Percentiles rank a stretch among this genome's conserved stretches.
These are phyloP conservation scores for Bombardia bombarda DNA, from an alignment of 495 filamentous ascomycete genomes.

Conservation along the genomic window DNA sequence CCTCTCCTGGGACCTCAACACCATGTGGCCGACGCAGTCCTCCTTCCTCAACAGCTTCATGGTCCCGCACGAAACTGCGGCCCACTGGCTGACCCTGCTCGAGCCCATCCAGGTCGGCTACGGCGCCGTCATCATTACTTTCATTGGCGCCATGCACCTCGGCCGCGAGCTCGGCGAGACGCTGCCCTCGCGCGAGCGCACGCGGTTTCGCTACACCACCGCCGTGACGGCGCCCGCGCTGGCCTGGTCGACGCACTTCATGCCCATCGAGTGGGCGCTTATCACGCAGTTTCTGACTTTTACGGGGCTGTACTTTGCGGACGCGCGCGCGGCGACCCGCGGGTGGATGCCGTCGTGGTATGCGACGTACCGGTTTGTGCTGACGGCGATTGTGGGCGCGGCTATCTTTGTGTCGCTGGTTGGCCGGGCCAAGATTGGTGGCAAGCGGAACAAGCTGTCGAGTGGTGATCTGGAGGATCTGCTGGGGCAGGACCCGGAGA, in stretches of 20 bases:
- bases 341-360: slow-evolving; percentile 95
- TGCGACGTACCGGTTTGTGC: slow-evolving; percentile 84
- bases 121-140: slow-evolving; percentile 90
- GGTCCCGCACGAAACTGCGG: slow-evolving; percentile 62
- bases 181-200: slow-evolving; percentile 21
- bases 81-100: slow-evolving; percentile 64
- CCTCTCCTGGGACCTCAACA: slow-evolving; percentile 73
- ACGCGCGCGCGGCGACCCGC: slow-evolving; percentile 61
- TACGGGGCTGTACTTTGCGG: slow-evolving; percentile 81
- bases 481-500: slow-evolving; percentile 6
- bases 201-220: slow-evolving; percentile 61
- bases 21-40: slow-evolving; percentile 53
- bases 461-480: slow-evolving; percentile 55
- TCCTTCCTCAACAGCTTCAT: slow-evolving; percentile 42
- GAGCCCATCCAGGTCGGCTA: slow-evolving; percentile 92
- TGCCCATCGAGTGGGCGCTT: slow-evolving; percentile 82
- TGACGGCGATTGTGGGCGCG: slow-evolving; percentile 87
- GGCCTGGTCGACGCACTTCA: slow-evolving; percentile 87
- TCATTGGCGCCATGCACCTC: slow-evolving; percentile 96
- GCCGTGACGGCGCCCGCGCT: slow-evolving; percentile 76
- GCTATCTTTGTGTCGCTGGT: slow-evolving; percentile 82
- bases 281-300: slow-evolving; percentile 88
- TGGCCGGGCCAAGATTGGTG: slow-evolving; percentile 75
- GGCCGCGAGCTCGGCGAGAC: slow-evolving; percentile 59
- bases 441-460: slow-evolving; percentile 35